These are phyloP conservation scores for Trichoderma sp. DNA, from an alignment of 2,329 filamentous ascomycete genomes.

Conservation along the genomic window DNA sequence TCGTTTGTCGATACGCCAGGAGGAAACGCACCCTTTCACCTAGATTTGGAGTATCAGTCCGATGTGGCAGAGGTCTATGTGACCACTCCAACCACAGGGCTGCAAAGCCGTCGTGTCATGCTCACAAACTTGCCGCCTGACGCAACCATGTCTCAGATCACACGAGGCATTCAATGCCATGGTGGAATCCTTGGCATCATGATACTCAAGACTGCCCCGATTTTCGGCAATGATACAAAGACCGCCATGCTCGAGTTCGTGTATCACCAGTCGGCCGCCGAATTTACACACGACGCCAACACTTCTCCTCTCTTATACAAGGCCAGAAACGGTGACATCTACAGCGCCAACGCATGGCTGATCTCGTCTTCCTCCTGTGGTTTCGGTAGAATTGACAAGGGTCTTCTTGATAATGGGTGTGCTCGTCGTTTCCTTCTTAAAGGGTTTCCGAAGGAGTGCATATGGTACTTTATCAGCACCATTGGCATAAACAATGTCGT, in stretches of 20 bases:
- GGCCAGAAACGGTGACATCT: background rate
- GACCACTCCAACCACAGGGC: background rate
- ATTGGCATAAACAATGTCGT: constrained; percentile 22
- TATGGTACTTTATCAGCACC: constrained; percentile 27
- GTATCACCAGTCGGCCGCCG: background rate
- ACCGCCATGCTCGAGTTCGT: constrained; percentile 28
- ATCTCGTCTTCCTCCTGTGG: constrained; percentile 22
- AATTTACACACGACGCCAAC: background rate
- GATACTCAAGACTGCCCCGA: constrained; percentile 5
- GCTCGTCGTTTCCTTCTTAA: constrained; percentile 23
- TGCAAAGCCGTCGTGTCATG: constrained; percentile 26
- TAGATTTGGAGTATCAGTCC: background rate
- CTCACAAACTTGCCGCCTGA: constrained; percentile 29
- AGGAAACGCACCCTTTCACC: background rate
- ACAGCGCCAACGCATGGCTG: constrained; percentile 11
- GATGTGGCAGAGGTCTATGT: background rate
- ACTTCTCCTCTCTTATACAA: background rate
- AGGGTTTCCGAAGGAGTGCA: constrained; percentile 22
- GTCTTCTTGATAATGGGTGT: background rate
- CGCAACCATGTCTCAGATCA: constrained; percentile 37
- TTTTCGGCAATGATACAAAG: background rate
- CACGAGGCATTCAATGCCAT: constrained; percentile 31
- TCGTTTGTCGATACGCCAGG: background rate
- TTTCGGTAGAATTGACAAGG: background rate
- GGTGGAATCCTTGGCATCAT: constrained; percentile 21